A percentile compares a stretch with the other conserved stretches of the same genome.
Conservation (phyloP, 2,329 filamentous ascomycete genomes). For the Fusarium sp. region DNA sequence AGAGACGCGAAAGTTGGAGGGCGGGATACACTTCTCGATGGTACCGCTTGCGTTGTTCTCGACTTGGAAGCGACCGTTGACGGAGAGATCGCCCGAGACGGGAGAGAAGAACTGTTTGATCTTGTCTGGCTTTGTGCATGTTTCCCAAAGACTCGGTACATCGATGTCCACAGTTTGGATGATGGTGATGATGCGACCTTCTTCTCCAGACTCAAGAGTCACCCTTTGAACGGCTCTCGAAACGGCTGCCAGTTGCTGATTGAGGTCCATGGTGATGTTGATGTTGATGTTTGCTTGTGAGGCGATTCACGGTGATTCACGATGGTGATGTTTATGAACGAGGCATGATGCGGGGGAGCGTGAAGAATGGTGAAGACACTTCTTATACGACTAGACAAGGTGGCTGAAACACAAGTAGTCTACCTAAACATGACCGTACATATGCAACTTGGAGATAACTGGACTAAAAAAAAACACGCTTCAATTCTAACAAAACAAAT, state of each 20-base stretch:
- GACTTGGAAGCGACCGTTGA: constrained; percentile 3
- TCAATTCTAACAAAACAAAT: background rate
- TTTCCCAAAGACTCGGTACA: background rate
- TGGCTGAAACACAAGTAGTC: background rate
- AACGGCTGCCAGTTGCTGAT: background rate
- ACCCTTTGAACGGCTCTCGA: background rate
- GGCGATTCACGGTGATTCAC: background rate
- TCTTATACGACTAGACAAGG: background rate
- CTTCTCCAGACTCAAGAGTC: background rate
- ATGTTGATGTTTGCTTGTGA: background rate
- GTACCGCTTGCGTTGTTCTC: constrained; percentile 5
- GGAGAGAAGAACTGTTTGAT: background rate
- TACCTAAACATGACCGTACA: background rate
- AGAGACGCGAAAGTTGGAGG: background rate
- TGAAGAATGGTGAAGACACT: background rate
- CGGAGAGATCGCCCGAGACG: background rate
- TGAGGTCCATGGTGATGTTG: background rate
- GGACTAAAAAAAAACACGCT: background rate
- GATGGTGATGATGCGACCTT: background rate
- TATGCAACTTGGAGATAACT: no score
- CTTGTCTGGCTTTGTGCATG: background rate
- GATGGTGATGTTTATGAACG: background rate
- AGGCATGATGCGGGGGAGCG: background rate
- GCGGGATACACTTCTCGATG: background rate
- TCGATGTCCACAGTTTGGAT: background rate